Evolutionary conservation across 2,329 filamentous ascomycete genomes (phyloP).

Genomic region (Phialocephala subalpina): DNA sequence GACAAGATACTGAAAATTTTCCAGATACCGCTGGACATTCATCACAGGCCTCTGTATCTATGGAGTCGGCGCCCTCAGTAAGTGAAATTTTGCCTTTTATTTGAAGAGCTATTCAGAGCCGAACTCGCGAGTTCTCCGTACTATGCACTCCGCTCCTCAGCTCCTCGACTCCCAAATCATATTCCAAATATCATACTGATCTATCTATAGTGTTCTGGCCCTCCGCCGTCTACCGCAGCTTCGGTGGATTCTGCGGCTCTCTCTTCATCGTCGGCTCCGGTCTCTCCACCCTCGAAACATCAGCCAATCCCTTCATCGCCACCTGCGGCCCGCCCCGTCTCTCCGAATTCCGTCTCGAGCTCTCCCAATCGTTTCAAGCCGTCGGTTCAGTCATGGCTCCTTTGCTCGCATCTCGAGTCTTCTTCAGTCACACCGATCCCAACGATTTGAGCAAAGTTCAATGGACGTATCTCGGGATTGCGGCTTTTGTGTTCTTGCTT

Average conservation of each 20-base stretch:
- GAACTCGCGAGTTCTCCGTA: too few relatives aligned
- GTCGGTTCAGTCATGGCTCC: constrained; percentile 78
- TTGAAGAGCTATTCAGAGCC: too few relatives aligned
- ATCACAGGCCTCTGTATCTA: constrained; percentile 71
- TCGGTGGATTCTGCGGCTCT: constrained; percentile 75
- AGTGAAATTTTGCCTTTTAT: too few relatives aligned
- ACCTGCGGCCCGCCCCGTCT: constrained; percentile 74
- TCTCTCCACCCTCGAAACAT: constrained; percentile 77
- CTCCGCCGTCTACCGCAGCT: constrained; percentile 44
- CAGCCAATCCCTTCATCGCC: constrained; percentile 67
- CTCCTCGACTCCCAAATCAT: too few relatives aligned
- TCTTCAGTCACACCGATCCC: constrained; percentile 68
- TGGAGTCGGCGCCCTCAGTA: constrained; percentile 57
- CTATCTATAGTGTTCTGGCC: background rate
- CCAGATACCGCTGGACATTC: constrained; percentile 56
- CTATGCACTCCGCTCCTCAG: too few relatives aligned
- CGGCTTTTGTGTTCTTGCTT: constrained; percentile 72
- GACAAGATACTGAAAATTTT: background rate
- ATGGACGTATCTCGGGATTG: constrained; percentile 77
- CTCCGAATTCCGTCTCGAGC: constrained; percentile 77
- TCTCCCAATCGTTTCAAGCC: constrained; percentile 80
- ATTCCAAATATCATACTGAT: too few relatives aligned
- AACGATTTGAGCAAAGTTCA: constrained; percentile 64
- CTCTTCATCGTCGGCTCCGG: constrained; percentile 80
- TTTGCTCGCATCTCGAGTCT: constrained; percentile 75